phyloP scores from a whole-genome alignment of 179 eudicot species.

The Beta macrorhiza region DNA sequence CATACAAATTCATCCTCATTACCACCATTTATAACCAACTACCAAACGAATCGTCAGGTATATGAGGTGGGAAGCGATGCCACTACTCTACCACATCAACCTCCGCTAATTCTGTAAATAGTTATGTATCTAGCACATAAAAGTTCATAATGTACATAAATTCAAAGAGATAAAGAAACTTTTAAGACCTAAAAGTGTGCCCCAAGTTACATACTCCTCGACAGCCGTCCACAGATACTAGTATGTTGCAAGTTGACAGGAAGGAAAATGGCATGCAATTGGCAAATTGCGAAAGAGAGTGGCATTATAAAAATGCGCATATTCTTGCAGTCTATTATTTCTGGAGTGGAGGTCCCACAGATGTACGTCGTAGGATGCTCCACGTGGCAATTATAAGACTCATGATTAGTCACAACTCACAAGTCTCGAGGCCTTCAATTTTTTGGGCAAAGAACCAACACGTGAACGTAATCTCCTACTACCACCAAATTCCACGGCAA shows the following conservation, averaged over 20 bases:
- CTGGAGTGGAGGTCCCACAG: neutral
- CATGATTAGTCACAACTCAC: neutral
- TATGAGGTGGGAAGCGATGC: too few species aligned
- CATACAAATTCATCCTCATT: too few species aligned
- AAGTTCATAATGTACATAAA: too few species aligned
- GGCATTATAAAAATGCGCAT: neutral
- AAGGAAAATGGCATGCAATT: neutral
- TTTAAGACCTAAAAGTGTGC: too few species aligned
- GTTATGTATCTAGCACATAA: too few species aligned
- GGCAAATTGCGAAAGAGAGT: neutral
- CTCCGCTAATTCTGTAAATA: too few species aligned
- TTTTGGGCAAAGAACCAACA: neutral
- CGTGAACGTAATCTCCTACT: conserved; percentile 1
- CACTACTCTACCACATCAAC: too few species aligned
- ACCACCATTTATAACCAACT: too few species aligned
- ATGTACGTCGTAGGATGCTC: neutral
- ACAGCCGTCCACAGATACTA: too few species aligned
- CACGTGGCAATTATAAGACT: neutral
- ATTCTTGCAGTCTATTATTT: conserved; percentile 6
- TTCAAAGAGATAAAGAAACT: too few species aligned
- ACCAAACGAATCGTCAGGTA: too few species aligned
- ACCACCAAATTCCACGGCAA: neutral
- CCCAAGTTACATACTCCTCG: too few species aligned
- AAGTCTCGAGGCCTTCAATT: neutral
- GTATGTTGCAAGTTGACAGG: neutral